A percentile compares a stretch with the other conserved stretches of the same genome.
Evolutionary conservation across 768 basidiomycete genomes (phyloP).

Genomic region (Coprinellus aureogranulatus): DNA sequence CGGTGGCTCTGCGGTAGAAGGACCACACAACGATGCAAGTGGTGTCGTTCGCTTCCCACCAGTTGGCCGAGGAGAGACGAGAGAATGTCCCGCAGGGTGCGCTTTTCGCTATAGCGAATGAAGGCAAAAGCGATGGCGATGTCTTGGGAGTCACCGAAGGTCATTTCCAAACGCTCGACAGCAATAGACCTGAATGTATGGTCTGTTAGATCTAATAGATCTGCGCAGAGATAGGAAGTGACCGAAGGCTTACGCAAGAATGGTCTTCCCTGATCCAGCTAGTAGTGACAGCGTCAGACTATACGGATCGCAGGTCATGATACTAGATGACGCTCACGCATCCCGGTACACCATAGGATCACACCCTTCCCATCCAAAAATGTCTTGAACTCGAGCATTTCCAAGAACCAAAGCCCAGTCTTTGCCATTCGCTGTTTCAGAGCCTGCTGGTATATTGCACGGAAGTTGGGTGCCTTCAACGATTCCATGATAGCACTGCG

Average conservation of each 20-base stretch:
- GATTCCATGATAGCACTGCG: too few species aligned
- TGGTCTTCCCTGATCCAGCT: constrained; percentile 5
- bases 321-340: neutral
- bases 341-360: constrained; percentile 3
- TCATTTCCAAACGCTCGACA: neutral
- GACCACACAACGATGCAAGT: neutral
- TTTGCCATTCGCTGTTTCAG: neutral
- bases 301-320: neutral
- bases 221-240: too few species aligned
- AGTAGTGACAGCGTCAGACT: neutral
- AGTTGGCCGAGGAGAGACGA: neutral
- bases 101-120: neutral
- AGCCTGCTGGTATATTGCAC: neutral
- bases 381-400: neutral
- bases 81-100: neutral
- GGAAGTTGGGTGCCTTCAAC: neutral
- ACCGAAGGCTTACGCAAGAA: constrained; percentile 6
- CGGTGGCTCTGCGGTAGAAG: neutral
- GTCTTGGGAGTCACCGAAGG: neutral
- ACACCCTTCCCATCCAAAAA: neutral
- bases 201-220: neutral
- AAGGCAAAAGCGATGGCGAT: constrained; percentile 1
- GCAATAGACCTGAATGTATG: neutral
- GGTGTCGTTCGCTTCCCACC: neutral
- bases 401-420: neutral